Evolutionary conservation across 139 green algal genomes (phyloP).

Genomic region (Chlamydomonas sp.): DNA sequence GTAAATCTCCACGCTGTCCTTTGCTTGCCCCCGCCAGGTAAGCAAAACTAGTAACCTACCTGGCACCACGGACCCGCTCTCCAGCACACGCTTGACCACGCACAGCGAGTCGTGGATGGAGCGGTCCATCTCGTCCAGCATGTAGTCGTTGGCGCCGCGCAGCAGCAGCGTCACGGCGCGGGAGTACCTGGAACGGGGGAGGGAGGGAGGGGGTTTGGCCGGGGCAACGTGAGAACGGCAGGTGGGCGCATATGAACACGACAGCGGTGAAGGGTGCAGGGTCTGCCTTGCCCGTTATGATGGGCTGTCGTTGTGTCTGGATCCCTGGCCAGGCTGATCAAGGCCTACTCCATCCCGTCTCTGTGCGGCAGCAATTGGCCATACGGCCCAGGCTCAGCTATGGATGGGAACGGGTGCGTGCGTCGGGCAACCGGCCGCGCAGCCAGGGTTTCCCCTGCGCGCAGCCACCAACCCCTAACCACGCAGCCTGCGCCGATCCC

Average conservation of each 20-base stretch:
- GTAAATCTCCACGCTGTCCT: not conserved
- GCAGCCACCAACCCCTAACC: too few relatives aligned
- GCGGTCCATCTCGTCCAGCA: constrained; percentile 99
- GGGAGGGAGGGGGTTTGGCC: not conserved
- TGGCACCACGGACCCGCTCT: constrained; percentile 91
- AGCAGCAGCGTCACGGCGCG: constrained; percentile 87
- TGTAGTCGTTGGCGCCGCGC: constrained; percentile 98
- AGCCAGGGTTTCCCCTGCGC: too few relatives aligned
- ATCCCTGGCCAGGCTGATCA: too few relatives aligned
- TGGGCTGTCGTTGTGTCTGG: too few relatives aligned
- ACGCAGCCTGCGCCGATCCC: not conserved
- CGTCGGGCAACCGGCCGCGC: too few relatives aligned
- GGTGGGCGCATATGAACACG: not conserved
- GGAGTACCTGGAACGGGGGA: constrained; percentile 64
- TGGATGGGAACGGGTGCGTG: too few relatives aligned
- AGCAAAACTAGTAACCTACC: constrained; percentile 46
- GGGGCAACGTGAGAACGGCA: not conserved
- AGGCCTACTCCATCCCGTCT: too few relatives aligned
- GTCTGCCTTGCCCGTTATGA: too few relatives aligned
- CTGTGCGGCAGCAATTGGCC: too few relatives aligned
- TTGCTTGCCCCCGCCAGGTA: not conserved
- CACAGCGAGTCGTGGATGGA: constrained; percentile 98
- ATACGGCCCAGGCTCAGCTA: too few relatives aligned
- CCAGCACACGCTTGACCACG: constrained; percentile 97
- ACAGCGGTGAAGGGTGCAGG: not conserved